Evolutionary conservation across 176 grass and related monocot genomes (phyloP).

Genomic region (Oryza officinalis): DNA sequence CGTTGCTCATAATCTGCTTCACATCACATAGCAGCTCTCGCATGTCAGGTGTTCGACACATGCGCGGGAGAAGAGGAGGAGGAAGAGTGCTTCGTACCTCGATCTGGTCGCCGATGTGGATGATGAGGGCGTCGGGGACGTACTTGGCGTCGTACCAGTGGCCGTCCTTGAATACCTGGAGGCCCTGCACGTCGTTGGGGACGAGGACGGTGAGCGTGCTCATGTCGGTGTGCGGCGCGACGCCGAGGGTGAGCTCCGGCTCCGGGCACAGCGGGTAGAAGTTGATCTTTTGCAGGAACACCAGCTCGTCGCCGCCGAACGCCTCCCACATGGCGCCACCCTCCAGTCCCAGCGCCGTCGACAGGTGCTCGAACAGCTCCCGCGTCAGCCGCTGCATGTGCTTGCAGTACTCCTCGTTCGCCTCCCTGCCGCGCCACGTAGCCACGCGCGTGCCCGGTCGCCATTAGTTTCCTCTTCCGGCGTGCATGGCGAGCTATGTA

Average conservation of each 20-base stretch:
- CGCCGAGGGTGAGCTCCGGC: constrained; percentile 66
- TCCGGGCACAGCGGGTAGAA: constrained; percentile 77
- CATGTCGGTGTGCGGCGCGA: constrained; percentile 79
- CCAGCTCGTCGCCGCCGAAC: constrained; percentile 50
- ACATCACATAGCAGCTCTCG: background rate
- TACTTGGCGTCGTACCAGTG: constrained; percentile 63
- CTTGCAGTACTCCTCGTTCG: constrained; percentile 58
- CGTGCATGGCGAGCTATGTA: background rate
- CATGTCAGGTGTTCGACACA: background rate
- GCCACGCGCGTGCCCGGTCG: background rate
- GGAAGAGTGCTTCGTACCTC: constrained; percentile 38
- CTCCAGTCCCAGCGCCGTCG: constrained; percentile 45
- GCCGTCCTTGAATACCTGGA: constrained; percentile 68
- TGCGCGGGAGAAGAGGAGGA: background rate
- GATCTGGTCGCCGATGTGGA: constrained; percentile 83
- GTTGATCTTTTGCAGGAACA: constrained; percentile 79
- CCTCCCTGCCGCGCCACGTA: constrained; percentile 21
- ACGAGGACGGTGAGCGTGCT: constrained; percentile 67
- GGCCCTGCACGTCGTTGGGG: constrained; percentile 70
- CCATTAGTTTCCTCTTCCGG: background rate
- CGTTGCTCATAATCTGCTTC: constrained; percentile 74
- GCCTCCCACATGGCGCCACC: constrained; percentile 39
- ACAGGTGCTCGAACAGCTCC: constrained; percentile 52
- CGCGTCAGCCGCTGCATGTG: constrained; percentile 48
- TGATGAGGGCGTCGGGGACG: constrained; percentile 59